Percentiles rank a stretch among this genome's conserved stretches.
Evolutionary conservation across 83 land plant genomes (phyloP).

Genomic region (Diphasiastrum complanatum): DNA sequence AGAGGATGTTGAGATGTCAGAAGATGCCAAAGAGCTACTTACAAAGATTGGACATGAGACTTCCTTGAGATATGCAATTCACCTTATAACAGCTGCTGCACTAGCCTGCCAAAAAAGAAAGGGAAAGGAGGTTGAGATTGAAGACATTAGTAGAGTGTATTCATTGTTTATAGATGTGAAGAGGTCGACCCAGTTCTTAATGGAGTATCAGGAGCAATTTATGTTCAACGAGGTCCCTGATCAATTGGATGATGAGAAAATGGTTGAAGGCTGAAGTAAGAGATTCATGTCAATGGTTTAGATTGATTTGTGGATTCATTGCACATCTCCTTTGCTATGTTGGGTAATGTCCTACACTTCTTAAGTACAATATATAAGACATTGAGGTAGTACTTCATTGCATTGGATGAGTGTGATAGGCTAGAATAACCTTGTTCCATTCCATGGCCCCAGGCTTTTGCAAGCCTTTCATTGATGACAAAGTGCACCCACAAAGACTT

Average conservation of each 20-base stretch:
- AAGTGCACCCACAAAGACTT: no score
- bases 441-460: no score
- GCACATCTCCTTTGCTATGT: no score
- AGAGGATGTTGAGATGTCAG: constrained; percentile 88
- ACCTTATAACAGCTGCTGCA: constrained; percentile 71
- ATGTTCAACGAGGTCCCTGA: constrained; percentile 70
- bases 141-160: constrained; percentile 77
- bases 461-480: no score
- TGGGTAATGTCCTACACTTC: no score
- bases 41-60: constrained; percentile 80
- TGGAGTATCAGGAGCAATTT: constrained; percentile 89
- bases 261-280: no score
- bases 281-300: no score
- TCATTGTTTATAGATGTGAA: constrained; percentile 81
- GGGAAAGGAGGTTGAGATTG: constrained; percentile 78
- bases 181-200: constrained; percentile 89
- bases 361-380: no score
- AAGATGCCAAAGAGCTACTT: constrained; percentile 72
- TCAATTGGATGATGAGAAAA: constrained; percentile 29
- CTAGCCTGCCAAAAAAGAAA: constrained; percentile 82
- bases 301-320: no score
- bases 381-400: no score
- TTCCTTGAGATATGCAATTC: constrained; percentile 73
- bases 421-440: no score
- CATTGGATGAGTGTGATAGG: no score